Base-by-base conservation (phyloP, 352 stramenopile species). In the Aphanomyces euteiches region DNA sequence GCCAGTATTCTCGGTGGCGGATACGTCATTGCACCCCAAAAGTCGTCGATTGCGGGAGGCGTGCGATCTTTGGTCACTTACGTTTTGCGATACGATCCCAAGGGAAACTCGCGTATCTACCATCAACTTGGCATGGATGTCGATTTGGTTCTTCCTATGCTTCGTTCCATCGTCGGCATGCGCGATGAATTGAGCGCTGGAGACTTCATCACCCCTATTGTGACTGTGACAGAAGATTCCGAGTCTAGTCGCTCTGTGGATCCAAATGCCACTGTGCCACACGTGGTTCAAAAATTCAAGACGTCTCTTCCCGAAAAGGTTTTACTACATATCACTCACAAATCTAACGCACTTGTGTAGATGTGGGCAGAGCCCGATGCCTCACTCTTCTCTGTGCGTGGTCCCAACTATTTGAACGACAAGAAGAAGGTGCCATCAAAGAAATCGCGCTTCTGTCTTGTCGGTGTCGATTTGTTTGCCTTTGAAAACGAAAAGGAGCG, bases 121-220 rank as follows among this genome's bases (percentile, higher is more conserved):
- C 84, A 92, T 41, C 86, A 93, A 68, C 83, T 95, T n/a, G 88
- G 88, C 28, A 94, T 94, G 88, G 88, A 93, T 66, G 85, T 95
- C 38, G 88, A 95, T 66, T 61, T 93, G 19, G 85, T 88, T 13
- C 83, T 95, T 76, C 88, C 88, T 7, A 93, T 93, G 85, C 80
- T 95, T 38, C 85, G 88, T 36, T 88, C 81, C 54, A 83, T 95
- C 13, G 80, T 94, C 10, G 88, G 88, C 36, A 92, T 95, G 64
- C 86, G 87, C 12, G 88, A 95, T 28, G 88, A 95, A 74, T 89
- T 94, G 80, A 93, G 83, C 47, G 74, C 77, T 58, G 79, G 74
- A 7, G 82, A 93, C 76, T 95, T 95, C 53, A 92, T 95, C 67
- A 94, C 83, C 7, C 88, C 88, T 12, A 94, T 90, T 56, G 87